phyloP scores from a whole-genome alignment of 352 stramenopile species.

The Pythium monospermum region DNA sequence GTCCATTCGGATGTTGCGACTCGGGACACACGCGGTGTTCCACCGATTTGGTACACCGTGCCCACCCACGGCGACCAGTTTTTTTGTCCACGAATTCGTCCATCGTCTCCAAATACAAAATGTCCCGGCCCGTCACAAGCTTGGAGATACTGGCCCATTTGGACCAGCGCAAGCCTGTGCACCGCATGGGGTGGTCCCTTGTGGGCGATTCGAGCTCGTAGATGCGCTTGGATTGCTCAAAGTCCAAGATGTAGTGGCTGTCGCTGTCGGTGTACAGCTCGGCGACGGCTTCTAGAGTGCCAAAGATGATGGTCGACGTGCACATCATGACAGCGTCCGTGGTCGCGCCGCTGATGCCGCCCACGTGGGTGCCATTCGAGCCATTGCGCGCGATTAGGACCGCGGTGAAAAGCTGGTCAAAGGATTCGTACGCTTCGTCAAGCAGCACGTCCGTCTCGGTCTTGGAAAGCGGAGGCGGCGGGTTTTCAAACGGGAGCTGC shows the following conservation, averaged over 20 bases:
- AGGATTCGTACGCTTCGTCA: slow-evolving; percentile 18
- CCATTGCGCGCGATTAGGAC: slow-evolving; percentile 23
- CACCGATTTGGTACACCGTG: slow-evolving; percentile 57
- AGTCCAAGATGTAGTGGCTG: slow-evolving; percentile 42
- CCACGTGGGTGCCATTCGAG: slow-evolving; percentile 28
- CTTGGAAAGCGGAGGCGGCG: slow-evolving; percentile 12
- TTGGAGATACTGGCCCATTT: slow-evolving; percentile 48
- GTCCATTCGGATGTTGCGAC: slow-evolving; percentile 48
- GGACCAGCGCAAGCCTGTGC: slow-evolving; percentile 47
- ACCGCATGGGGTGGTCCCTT: slow-evolving; percentile 37
- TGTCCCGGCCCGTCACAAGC: slow-evolving; percentile 45
- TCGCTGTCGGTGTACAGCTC: slow-evolving; percentile 45
- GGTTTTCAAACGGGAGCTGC: slow-evolving; percentile 7
- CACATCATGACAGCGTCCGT: slow-evolving; percentile 55
- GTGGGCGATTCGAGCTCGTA: slow-evolving; percentile 47
- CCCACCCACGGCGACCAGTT: slow-evolving; percentile 56
- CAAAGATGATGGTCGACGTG: slow-evolving; percentile 43
- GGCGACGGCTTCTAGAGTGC: slow-evolving; percentile 58
- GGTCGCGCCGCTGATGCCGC: slow-evolving; percentile 20
- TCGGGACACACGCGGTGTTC: slow-evolving; percentile 55
- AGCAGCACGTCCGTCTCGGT: slow-evolving; percentile 11
- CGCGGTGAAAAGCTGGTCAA: slow-evolving; percentile 21
- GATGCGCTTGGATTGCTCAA: slow-evolving; percentile 40
- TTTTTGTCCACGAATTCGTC: slow-evolving; percentile 58
- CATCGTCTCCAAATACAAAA: slow-evolving; percentile 64